Evolutionary conservation across 2,329 filamentous ascomycete species (phyloP).

Genomic region (Emericellopsis atlantica): DNA sequence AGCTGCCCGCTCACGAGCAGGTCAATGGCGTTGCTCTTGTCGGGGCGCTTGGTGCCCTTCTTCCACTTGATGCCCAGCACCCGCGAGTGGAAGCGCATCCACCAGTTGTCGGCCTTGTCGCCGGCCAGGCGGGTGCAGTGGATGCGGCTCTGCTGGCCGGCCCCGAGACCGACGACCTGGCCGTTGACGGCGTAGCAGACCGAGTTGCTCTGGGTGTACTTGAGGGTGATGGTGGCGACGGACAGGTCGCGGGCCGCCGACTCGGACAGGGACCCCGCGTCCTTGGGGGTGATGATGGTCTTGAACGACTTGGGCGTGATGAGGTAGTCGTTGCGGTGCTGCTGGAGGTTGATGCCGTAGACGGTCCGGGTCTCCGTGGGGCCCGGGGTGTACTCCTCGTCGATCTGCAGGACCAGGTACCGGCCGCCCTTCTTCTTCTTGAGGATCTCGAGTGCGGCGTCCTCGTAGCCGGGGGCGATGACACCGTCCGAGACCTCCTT

Average conservation of each 20-base stretch:
- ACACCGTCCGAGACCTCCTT: constrained; percentile 97
- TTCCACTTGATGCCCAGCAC: constrained; percentile 89
- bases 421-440: constrained; percentile 98
- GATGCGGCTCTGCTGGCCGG: constrained; percentile 93
- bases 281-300: constrained; percentile 78
- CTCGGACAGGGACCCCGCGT: constrained; percentile 59
- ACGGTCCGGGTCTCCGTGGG: constrained; percentile 77
- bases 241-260: constrained; percentile 79
- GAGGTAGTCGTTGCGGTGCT: constrained; percentile 84
- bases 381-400: constrained; percentile 70
- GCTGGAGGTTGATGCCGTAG: constrained; percentile 77
- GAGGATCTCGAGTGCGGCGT: constrained; percentile 78
- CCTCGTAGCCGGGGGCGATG: constrained; percentile 77
- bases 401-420: constrained; percentile 93
- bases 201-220: constrained; percentile 98
- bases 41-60: constrained; percentile 88
- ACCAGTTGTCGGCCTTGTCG: constrained; percentile 99
- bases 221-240: constrained; percentile 90
- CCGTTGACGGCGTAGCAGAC: constrained; percentile 95
- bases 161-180: constrained; percentile 86
- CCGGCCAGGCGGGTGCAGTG: constrained; percentile 96
- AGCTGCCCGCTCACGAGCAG: constrained; percentile 85
- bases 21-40: constrained; percentile 98
- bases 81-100: constrained; percentile 93
- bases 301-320: constrained; percentile 79